phyloP scores from a whole-genome alignment of 768 basidiomycete genomes.

The Hericium erinaceus region DNA sequence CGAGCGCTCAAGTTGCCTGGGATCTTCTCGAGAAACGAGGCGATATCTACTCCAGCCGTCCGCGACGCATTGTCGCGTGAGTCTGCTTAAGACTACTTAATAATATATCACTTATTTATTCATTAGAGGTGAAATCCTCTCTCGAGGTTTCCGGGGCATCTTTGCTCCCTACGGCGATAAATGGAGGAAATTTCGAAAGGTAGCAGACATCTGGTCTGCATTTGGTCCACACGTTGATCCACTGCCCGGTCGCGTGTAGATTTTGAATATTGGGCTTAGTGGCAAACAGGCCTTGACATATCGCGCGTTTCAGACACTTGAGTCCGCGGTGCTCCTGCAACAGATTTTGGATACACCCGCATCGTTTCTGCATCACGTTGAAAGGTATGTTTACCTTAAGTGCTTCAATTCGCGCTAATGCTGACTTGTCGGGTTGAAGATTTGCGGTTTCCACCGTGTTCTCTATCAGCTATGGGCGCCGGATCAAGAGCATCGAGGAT shows the following conservation, averaged over 20 bases:
- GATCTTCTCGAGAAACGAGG: slow-evolving; percentile 11
- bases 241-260: neutral
- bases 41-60: slow-evolving; percentile 11
- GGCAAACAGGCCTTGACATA: neutral
- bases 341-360: neutral
- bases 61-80: slow-evolving; percentile 8
- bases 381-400: neutral
- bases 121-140: slow-evolving; percentile 9
- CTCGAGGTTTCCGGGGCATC: slow-evolving; percentile 3
- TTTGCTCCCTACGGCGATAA: slow-evolving; percentile 1
- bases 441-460: neutral
- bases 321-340: neutral
- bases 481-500: neutral
- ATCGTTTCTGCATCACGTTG: neutral
- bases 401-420: neutral
- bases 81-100: neutral
- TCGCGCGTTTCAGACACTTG: neutral
- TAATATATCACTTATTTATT: neutral
- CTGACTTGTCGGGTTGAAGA: neutral
- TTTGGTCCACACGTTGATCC: neutral
- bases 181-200: slow-evolving; percentile 9
- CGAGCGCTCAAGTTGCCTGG: neutral
- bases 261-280: slow-evolving; percentile 8
- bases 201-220: neutral
- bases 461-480: neutral